A percentile compares a stretch with the other conserved stretches of the same genome.
These are phyloP conservation scores for Vinca minor DNA, from an alignment of 257 asterid genomes.

Conservation along the genomic window DNA sequence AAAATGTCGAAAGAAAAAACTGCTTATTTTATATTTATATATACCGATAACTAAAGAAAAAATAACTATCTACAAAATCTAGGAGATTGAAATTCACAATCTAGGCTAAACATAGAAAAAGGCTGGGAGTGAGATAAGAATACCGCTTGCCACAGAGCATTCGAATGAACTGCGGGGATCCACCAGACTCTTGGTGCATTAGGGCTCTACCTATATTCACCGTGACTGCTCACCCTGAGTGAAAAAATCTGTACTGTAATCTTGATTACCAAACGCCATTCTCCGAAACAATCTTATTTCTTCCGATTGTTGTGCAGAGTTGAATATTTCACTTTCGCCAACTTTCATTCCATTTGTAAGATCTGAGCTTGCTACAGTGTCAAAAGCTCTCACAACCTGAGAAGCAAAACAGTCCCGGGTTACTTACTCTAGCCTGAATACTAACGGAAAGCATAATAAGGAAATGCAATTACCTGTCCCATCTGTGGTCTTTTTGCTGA, in stretches of 20 bases:
- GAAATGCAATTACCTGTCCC: constrained; percentile 60
- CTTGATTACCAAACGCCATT: constrained; percentile 84
- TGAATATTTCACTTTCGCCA: constrained; percentile 67
- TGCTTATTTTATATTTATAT: constrained; percentile 11
- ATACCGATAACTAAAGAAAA: constrained; percentile 16
- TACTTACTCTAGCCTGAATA: not conserved
- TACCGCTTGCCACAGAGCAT: constrained; percentile 20
- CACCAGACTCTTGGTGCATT: constrained; percentile 11
- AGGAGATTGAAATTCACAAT: constrained; percentile 6
- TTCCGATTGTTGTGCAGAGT: constrained; percentile 75
- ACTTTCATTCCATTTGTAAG: constrained; percentile 82
- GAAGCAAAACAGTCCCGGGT: constrained; percentile 2
- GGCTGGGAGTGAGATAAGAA: constrained; percentile 14
- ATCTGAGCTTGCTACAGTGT: constrained; percentile 50
- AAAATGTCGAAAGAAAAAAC: constrained; percentile 26
- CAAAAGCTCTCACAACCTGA: constrained; percentile 86
- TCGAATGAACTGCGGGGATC: not conserved
- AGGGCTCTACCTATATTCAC: constrained; percentile 12
- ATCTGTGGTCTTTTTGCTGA: constrained; percentile 75
- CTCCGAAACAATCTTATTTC: constrained; percentile 71
- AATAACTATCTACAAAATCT: constrained; percentile 23
- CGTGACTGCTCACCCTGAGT: constrained; percentile 25
- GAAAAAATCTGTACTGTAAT: constrained; percentile 38
- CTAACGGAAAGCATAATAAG: not conserved
- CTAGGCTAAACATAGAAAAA: constrained; percentile 8